Evolutionary conservation across 2,329 filamentous ascomycete genomes (phyloP).

Genomic region (Penicillium sp.): DNA sequence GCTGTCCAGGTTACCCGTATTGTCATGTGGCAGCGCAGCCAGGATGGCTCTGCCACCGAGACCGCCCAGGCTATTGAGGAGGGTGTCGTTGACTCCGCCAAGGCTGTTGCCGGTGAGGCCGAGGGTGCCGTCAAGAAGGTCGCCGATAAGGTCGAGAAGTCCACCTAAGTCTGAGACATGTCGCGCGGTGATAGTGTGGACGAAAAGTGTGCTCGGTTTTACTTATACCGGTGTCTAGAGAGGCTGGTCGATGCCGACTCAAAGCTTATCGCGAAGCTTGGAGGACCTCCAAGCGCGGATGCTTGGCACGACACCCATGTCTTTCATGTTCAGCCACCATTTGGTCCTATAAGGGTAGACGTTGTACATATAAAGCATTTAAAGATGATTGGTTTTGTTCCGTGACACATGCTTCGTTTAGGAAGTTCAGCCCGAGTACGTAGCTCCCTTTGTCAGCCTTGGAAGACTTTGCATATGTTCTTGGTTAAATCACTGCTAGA

Average conservation of each 20-base stretch:
- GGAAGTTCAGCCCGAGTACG: background rate
- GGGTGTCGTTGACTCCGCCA: constrained; percentile 39
- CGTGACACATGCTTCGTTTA: background rate
- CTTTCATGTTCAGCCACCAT: background rate
- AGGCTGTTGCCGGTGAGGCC: constrained; percentile 33
- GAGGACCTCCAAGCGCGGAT: background rate
- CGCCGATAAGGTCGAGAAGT: constrained; percentile 18
- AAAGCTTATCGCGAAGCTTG: constrained; percentile 2
- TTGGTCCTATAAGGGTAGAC: constrained; percentile 9
- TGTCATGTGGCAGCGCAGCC: constrained; percentile 58
- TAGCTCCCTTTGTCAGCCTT: background rate
- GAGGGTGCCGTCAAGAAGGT: constrained; percentile 40
- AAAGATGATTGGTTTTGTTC: constrained; percentile 15
- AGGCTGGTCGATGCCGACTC: background rate
- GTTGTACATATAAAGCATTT: constrained; percentile 27
- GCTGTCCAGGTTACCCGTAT: constrained; percentile 81
- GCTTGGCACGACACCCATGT: background rate
- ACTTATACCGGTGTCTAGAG: constrained; percentile 13
- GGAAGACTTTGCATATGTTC: too few species aligned
- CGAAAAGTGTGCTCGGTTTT: constrained; percentile 6
- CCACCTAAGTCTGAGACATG: constrained; percentile 15
- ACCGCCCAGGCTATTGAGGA: constrained; percentile 43
- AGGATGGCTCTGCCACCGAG: constrained; percentile 52
- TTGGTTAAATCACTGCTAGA: background rate
- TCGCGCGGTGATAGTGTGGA: background rate